Conservation (phyloP, 768 basidiomycete genomes). For the Tylopilus sp. region DNA sequence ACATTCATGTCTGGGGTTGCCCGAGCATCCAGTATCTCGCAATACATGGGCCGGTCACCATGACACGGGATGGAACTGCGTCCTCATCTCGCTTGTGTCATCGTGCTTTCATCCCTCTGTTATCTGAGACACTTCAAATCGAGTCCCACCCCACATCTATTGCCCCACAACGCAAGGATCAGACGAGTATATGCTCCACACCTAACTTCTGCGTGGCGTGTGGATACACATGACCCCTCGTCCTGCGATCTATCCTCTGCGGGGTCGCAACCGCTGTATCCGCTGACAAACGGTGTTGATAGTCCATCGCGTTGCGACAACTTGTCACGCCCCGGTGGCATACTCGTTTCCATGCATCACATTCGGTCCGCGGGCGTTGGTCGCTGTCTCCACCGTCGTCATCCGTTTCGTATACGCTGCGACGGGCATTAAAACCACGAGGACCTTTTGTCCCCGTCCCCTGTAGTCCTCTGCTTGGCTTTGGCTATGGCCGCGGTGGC, state of each 20-base stretch:
- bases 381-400: not conserved
- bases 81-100: not conserved
- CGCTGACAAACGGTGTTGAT: not conserved
- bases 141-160: not conserved
- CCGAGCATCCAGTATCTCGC: not conserved
- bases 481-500: not conserved
- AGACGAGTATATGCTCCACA: not conserved
- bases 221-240: not conserved
- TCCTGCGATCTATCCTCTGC: not conserved
- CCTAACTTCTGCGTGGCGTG: not conserved
- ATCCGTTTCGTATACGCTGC: constrained; percentile 1
- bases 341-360: not conserved
- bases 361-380: not conserved
- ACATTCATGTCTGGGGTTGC: not conserved
- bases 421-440: constrained; percentile 6
- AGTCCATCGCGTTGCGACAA: not conserved
- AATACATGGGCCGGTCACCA: constrained; percentile 1
- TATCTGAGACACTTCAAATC: not conserved
- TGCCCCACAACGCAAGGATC: not conserved
- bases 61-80: not conserved
- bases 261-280: not conserved
- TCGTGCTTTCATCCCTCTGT: not conserved
- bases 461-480: not conserved
- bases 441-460: not conserved
- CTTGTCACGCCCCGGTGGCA: not conserved